Base-by-base conservation (phyloP, 177 flowering plant genomes). In the Vitis hybrid region DNA sequence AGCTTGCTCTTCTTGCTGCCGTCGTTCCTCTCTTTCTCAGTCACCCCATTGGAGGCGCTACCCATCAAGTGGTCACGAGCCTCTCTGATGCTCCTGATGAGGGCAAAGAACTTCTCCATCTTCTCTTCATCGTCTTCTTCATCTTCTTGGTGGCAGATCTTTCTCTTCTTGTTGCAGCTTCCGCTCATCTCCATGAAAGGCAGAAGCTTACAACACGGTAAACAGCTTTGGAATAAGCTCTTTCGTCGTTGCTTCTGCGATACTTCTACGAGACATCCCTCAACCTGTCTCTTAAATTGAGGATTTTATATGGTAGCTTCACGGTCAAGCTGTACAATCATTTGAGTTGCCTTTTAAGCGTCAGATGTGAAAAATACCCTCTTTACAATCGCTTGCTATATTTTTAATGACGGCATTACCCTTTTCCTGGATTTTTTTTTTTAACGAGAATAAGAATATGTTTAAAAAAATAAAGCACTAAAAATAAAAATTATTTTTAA, bases 31-130 rank as follows among this genome's bases (percentile, higher is more conserved):
- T 55, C 61, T 2, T 26, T n/a, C 26, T 50, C 53, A 0, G 1
- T 39, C 1, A 0, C 18, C 39, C 31, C 55, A 1, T 13, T 13
- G 7, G 18, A 13, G 3, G 22, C 39, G 5, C n/a, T 12, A 33
- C 13, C 18, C 31, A 20, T 61, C 20, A 71, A 20, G 1, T 61
- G 71, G 2, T 77, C 58, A 26, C 77, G 80, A 16, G 77, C 71
- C 62, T 73, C 76, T 15, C 69, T 71, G 2, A 77, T 18, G 60
- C 51, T 63, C 53, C 29, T 57, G 56, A 77, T 51, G 51, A 77
- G 71, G 26, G 76, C 77, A 29, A 65, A 77, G 77, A 77, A 77
- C 62, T 66, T 58, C 69, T 73, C 77, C 15, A 77, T 70, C 72
- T 70, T 70, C 52, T 55, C 60, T 10, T 77, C 80, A 15, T 77